Evolutionary conservation across 768 basidiomycete species (phyloP), one percentile per base, ranked within the genome.

Genomic region (Suillus plorans): DNA sequence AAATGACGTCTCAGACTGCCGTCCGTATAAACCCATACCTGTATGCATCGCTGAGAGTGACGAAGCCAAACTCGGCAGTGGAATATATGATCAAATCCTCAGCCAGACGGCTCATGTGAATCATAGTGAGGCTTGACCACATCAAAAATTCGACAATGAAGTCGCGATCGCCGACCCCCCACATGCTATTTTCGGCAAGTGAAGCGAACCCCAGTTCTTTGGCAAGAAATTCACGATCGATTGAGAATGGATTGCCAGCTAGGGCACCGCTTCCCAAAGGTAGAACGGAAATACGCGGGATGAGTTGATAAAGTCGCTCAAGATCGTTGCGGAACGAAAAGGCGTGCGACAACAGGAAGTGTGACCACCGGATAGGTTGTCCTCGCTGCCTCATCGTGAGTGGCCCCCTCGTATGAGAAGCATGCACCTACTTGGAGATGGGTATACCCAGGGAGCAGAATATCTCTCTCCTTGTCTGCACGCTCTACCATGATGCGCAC

Each of bases 281-380:
- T 14, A 97, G 88, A 44, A 95, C 89, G 1, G 97, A 97, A 68
- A 99, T 87, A 36, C 97, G 91, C 18, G 95, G 94, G 63, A 91
- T 80, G 61, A 97, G 85, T 73, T 95, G 88, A 41, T 85, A 83
- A 20, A 97, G 85, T 25, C 94, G 89, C 68, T 94, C 88, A 41
- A 96, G 86, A 78, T 99, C 97, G 58, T 86, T 84, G n/a, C 86
- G 83, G 81, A 98, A 95, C 28, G 95, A 94, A 71, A 94, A 92
- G 5, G 95, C 95, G 76, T 99, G 95, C 25, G 95, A 97, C 62
- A 99, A 86, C 53, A 99, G 84, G 61, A 97, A 86, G 78, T 99
- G 97, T 0, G 97, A 96, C 97, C 97, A 99, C 67, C 97, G 89
- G 73, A 99, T 97, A 42, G 97, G 97, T 84, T 98, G 96, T 22